phyloP scores from a whole-genome alignment of 129 eudicot genomes.

The Flaveria sonorensis region DNA sequence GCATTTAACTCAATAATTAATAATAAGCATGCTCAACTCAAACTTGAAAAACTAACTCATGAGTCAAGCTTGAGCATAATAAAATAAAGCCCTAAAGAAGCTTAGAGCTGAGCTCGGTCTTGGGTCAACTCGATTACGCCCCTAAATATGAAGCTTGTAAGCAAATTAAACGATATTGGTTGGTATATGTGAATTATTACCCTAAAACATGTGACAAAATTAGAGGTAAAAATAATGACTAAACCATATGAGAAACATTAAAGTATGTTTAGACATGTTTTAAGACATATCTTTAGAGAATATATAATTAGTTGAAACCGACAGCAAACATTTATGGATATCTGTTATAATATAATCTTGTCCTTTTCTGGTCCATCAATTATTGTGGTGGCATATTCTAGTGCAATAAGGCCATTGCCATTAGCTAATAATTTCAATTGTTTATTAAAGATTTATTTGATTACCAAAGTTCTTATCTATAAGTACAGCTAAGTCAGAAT shows the following conservation, averaged over 20 bases:
- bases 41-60: too few relatives aligned
- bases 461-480: constrained; percentile 35
- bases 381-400: constrained; percentile 31
- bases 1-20: too few relatives aligned
- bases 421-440: constrained; percentile 20
- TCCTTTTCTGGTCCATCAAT: constrained; percentile 23
- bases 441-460: constrained; percentile 29
- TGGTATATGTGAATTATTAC: too few relatives aligned
- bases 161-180: too few relatives aligned
- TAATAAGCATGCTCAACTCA: too few relatives aligned
- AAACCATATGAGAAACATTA: neutral
- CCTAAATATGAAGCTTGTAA: too few relatives aligned
- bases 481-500: constrained; percentile 40
- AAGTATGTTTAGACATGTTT: neutral
- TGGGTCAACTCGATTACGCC: too few relatives aligned
- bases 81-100: too few relatives aligned
- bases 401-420: neutral
- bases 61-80: too few relatives aligned
- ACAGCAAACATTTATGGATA: neutral
- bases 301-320: neutral
- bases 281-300: neutral
- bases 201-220: neutral
- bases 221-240: neutral
- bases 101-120: too few relatives aligned
- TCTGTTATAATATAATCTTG: neutral